These are phyloP conservation scores for Pestalotiopsis sp. DNA, from an alignment of 2,329 filamentous ascomycete species.

Conservation along the genomic window DNA sequence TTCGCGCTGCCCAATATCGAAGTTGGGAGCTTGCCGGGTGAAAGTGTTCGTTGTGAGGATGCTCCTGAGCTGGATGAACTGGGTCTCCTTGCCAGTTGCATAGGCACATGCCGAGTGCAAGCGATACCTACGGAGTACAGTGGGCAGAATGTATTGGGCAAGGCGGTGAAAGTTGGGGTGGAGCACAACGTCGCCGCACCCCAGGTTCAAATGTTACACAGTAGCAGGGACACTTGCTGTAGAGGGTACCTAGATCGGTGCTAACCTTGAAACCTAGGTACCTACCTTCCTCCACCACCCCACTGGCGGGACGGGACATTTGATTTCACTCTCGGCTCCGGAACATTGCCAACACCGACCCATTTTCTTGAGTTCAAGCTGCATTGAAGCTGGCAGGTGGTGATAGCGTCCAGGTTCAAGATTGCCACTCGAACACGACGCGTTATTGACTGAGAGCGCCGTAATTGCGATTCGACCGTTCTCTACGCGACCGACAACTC, in stretches of 20 bases:
- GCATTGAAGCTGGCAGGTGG: not conserved
- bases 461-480: not conserved
- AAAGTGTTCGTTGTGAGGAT: too few relatives aligned
- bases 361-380: constrained; percentile 6
- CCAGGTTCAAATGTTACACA: not conserved
- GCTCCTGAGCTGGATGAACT: not conserved
- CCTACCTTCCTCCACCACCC: not conserved
- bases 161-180: not conserved
- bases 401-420: not conserved
- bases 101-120: not conserved
- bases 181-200: not conserved
- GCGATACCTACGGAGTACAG: not conserved
- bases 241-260: not conserved
- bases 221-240: not conserved
- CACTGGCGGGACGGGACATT: not conserved
- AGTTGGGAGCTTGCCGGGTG: too few relatives aligned
- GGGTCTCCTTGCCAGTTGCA: not conserved
- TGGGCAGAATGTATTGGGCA: not conserved
- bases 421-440: not conserved
- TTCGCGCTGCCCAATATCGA: too few relatives aligned
- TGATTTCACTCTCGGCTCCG: not conserved
- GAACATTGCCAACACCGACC: constrained; percentile 6
- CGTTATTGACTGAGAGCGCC: not conserved
- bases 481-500: not conserved
- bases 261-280: not conserved